Base-by-base conservation (phyloP, 192 early-diverging fungal genomes). In the Entophlyctis luteolus region DNA sequence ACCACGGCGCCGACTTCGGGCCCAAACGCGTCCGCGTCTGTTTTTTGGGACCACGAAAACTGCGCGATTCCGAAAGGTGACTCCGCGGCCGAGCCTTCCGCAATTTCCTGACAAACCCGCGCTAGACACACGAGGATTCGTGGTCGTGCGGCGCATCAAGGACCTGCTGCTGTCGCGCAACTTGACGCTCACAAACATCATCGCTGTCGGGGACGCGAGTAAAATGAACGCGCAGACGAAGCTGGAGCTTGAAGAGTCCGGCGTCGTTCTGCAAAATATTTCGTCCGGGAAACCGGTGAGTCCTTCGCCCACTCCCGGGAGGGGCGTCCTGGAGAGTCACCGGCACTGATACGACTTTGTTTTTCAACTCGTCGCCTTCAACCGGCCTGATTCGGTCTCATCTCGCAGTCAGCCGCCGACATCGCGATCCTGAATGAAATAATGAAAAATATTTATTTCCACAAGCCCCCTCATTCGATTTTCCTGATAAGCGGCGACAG, bases 21-120 rank as follows among this genome's bases (percentile, higher is more conserved):
- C n/a, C n/a, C 39, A 42, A n/a, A 42, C n/a, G 39, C 8, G 39
- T 12, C 52, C 1, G 52, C 2, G 16, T 23, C 20, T 4, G 60
- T 63, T 8, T 63, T 57, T 47, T 63, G 60, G 60, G 60, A 63
- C 46, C 8, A 57, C n/a, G 60, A 63, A 29, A 63, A 63, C 60
- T 55, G 37, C 46, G 39, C 37, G 22, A 10, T 8, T 50, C 45
- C 45, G 46, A 16, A 14, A 3, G 20, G 45, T 27, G 55, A n/a
- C n/a, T n/a, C n/a, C 16, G 52, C 52, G 14, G n/a, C n/a, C n/a
- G n/a, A n/a, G n/a, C n/a, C n/a, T n/a, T n/a, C n/a, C n/a, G n/a
- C n/a, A n/a, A n/a, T n/a, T n/a, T n/a, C n/a, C n/a, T n/a, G n/a
- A n/a, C n/a, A n/a, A n/a, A n/a, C n/a, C n/a, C n/a, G n/a, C n/a